Evolutionary conservation across 108 stramenopile genomes (phyloP).

Genomic region (Seminavis robusta): DNA sequence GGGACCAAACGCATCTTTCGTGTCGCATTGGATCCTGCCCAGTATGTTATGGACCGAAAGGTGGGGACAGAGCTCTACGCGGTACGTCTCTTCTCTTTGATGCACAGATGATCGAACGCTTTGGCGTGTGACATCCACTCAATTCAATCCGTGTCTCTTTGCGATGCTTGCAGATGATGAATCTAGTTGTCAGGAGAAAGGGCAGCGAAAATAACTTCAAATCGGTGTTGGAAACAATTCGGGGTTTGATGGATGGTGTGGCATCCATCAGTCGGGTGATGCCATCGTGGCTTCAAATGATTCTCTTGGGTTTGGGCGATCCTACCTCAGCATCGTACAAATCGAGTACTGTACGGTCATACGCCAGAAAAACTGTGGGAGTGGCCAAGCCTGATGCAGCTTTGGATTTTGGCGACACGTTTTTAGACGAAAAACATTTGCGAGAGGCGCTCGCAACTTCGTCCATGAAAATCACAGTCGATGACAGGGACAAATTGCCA

Average conservation of each 20-base stretch:
- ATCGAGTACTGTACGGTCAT: constrained; percentile 58
- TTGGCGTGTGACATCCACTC: not conserved
- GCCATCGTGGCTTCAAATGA: constrained; percentile 87
- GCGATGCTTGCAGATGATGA: constrained; percentile 46
- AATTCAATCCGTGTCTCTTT: constrained; percentile 15
- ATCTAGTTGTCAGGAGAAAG: constrained; percentile 87
- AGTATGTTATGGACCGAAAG: constrained; percentile 71
- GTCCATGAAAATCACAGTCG: too few species aligned
- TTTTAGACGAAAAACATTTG: constrained; percentile 74
- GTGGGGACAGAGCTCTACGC: constrained; percentile 58
- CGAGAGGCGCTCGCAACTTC: constrained; percentile 62
- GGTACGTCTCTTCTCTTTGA: too few species aligned
- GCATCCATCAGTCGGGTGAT: constrained; percentile 80
- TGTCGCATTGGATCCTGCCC: constrained; percentile 84
- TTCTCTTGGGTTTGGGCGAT: constrained; percentile 88
- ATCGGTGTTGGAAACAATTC: constrained; percentile 89
- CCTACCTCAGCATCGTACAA: constrained; percentile 71
- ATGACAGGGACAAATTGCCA: constrained; percentile 24
- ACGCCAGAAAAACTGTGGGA: constrained; percentile 72
- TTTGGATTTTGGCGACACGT: constrained; percentile 91
- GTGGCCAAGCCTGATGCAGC: constrained; percentile 59
- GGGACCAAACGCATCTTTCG: constrained; percentile 70
- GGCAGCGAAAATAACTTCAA: constrained; percentile 96
- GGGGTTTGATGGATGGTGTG: constrained; percentile 68
- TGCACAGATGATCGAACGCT: too few species aligned